phyloP scores from a whole-genome alignment of 2,329 filamentous ascomycete species.

The Cladosporium sp. region DNA sequence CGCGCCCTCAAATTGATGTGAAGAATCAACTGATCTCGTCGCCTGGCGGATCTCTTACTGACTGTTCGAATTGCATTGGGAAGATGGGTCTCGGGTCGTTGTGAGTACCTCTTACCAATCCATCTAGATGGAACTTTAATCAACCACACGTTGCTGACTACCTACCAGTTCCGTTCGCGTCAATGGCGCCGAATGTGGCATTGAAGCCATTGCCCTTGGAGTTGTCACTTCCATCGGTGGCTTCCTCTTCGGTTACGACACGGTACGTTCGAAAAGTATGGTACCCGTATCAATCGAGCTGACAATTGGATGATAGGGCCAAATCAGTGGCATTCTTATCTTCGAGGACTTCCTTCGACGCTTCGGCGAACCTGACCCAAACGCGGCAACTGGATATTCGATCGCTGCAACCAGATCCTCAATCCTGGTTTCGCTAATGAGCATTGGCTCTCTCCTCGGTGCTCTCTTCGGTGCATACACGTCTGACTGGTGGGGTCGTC shows the following conservation, averaged over 20 bases:
- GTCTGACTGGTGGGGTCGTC: slow-evolving; percentile 11
- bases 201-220: slow-evolving; percentile 14
- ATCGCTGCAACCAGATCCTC: slow-evolving; percentile 7
- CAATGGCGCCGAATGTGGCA: slow-evolving; percentile 18
- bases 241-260: slow-evolving; percentile 17
- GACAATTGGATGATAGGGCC: not conserved
- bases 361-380: slow-evolving; percentile 7
- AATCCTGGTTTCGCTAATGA: slow-evolving; percentile 16
- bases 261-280: not conserved
- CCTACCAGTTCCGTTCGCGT: not conserved
- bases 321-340: slow-evolving; percentile 15
- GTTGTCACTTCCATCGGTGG: slow-evolving; percentile 16
- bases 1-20: not conserved
- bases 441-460: slow-evolving; percentile 16
- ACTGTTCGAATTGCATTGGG: not conserved
- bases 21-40: not conserved
- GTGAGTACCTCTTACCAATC: not conserved
- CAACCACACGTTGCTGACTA: not conserved
- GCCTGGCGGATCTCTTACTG: not conserved
- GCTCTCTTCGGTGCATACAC: slow-evolving; percentile 12
- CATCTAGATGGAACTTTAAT: too few species aligned
- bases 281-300: not conserved
- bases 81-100: slow-evolving; percentile 19
- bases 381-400: not conserved
- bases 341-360: slow-evolving; percentile 15